A percentile compares a stretch with the other conserved stretches of the same genome.
These are phyloP conservation scores for Mycena indigotica DNA, from an alignment of 768 basidiomycete species.

Conservation along the genomic window DNA sequence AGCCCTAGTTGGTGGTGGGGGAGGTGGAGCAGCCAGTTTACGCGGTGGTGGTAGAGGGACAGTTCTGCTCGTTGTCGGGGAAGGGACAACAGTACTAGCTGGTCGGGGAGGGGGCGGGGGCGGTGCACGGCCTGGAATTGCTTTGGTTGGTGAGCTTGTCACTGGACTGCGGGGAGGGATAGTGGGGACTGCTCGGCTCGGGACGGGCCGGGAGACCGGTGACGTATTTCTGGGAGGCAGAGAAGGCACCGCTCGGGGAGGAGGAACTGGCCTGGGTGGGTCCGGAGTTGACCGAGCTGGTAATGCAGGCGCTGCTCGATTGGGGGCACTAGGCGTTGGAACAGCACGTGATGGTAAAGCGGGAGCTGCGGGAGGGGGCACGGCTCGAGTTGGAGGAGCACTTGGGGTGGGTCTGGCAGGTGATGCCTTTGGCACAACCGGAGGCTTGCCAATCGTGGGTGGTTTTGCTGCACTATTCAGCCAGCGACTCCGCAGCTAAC, in stretches of 20 bases:
- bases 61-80: conserved; percentile 32
- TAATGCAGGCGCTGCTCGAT: conserved; percentile 41
- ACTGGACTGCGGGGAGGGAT: background rate
- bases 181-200: conserved; percentile 3
- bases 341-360: conserved; percentile 34
- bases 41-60: conserved; percentile 47
- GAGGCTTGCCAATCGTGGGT: conserved; percentile 65
- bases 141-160: conserved; percentile 32
- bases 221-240: conserved; percentile 34
- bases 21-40: conserved; percentile 27
- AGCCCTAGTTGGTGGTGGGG: conserved; percentile 39
- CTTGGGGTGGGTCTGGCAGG: conserved; percentile 28
- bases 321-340: too few relatives aligned
- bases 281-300: conserved; percentile 40
- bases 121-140: conserved; percentile 38
- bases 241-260: conserved; percentile 31
- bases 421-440: conserved; percentile 55
- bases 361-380: conserved; percentile 36
- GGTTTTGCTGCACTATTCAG: conserved; percentile 58
- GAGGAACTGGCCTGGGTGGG: conserved; percentile 23
- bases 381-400: conserved; percentile 33
- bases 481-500: too few relatives aligned
- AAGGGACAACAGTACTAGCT: conserved; percentile 36
- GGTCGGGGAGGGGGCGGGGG: conserved; percentile 51
- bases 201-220: conserved; percentile 18